These are phyloP conservation scores for Trichosanthes truncata DNA, from an alignment of 306 rosid species.

Conservation along the genomic window DNA sequence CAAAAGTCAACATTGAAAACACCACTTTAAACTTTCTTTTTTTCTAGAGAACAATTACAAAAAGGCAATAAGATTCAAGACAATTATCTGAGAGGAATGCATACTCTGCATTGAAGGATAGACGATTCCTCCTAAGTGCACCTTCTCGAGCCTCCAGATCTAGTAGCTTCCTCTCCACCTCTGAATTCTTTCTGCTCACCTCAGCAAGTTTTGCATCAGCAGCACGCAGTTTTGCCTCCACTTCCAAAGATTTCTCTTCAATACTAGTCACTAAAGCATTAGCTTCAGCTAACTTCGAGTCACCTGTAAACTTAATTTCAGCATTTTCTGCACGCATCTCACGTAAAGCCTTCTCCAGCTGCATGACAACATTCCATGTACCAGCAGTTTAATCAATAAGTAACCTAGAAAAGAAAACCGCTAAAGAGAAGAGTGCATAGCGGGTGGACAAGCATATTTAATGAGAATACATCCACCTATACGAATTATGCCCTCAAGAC, in stretches of 20 bases:
- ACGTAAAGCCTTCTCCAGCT: conserved; percentile 90
- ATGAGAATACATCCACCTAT: not conserved
- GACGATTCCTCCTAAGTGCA: conserved; percentile 54
- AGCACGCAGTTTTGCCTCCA: conserved; percentile 68
- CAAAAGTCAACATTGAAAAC: conserved; percentile 13
- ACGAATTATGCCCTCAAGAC: not conserved
- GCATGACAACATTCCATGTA: conserved; percentile 17
- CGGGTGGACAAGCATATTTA: not conserved
- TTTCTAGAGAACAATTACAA: not conserved
- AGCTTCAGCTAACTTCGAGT: conserved; percentile 87
- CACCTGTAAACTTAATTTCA: conserved; percentile 66
- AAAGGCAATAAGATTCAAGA: not conserved
- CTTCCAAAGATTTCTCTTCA: conserved; percentile 85
- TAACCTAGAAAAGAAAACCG: not conserved
- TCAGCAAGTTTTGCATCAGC: conserved; percentile 95
- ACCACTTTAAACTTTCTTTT: not conserved
- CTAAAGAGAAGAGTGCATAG: not conserved
- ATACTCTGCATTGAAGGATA: conserved; percentile 77
- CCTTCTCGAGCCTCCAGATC: conserved; percentile 73
- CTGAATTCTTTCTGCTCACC: conserved; percentile 68
- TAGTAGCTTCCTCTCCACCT: conserved; percentile 63
- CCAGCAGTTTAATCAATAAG: conserved; percentile 18
- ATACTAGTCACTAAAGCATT: conserved; percentile 70
- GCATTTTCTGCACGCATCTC: conserved; percentile 92
- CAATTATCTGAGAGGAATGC: not conserved